Evolutionary conservation across 331 rosid species (phyloP).

Genomic region (Erythrophleum ivorense): DNA sequence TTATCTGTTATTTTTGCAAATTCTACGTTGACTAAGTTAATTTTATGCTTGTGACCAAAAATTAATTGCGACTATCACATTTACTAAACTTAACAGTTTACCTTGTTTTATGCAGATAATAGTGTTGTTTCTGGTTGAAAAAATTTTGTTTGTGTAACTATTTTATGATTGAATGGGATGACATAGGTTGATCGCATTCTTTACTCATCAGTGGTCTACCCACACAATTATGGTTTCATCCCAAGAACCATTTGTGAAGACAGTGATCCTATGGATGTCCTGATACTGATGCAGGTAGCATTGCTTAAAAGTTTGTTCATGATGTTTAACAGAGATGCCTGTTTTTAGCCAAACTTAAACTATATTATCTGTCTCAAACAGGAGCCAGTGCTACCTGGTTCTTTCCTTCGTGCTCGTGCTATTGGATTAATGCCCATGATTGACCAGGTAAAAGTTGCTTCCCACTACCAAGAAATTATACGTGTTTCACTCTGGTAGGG

Average conservation of each 20-base stretch:
- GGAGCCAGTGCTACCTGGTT: conserved; percentile 94
- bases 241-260: conserved; percentile 96
- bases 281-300: conserved; percentile 91
- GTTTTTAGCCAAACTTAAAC: conserved; percentile 32
- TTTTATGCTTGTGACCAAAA: background rate
- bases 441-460: conserved; percentile 75
- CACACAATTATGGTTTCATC: conserved; percentile 97
- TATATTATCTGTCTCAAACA: conserved; percentile 37
- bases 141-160: conserved; percentile 34
- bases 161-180: conserved; percentile 32
- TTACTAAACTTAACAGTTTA: background rate
- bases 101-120: conserved; percentile 7
- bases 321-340: conserved; percentile 17
- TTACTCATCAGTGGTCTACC: conserved; percentile 97
- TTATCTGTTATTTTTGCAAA: background rate
- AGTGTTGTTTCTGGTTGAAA: conserved; percentile 12
- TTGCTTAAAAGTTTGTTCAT: conserved; percentile 32
- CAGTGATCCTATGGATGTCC: conserved; percentile 97
- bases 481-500: conserved; percentile 15
- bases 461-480: conserved; percentile 7
- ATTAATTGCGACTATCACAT: background rate
- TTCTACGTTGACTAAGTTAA: background rate
- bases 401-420: conserved; percentile 99
- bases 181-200: conserved; percentile 92
- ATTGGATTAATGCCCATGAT: conserved; percentile 98